phyloP scores from a whole-genome alignment of 768 basidiomycete species.

The Suillus plorans region DNA sequence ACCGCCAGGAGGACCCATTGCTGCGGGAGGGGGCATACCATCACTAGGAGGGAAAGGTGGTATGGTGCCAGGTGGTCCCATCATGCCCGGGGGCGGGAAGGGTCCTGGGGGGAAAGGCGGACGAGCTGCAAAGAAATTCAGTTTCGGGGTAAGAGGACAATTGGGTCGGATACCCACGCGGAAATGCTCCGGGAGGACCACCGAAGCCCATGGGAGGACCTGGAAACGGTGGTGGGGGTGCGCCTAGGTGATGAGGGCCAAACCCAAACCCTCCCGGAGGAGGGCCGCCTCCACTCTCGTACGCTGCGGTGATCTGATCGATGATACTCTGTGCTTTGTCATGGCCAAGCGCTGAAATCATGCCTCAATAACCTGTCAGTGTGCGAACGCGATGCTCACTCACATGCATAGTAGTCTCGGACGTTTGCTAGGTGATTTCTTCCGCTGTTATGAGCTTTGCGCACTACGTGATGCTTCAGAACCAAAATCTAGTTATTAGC shows the following conservation, averaged over 20 bases:
- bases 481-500: conserved; percentile 1
- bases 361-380: conserved; percentile 10
- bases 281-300: conserved; percentile 83
- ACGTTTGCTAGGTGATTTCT: conserved; percentile 97
- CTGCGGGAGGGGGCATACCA: background rate
- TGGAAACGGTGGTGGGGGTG: conserved; percentile 50
- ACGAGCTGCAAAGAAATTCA: conserved; percentile 41
- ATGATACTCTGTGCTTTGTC: conserved; percentile 98
- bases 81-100: conserved; percentile 46
- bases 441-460: conserved; percentile 98
- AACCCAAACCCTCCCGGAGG: conserved; percentile 88
- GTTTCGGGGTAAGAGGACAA: conserved; percentile 7
- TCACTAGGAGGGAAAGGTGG: conserved; percentile 74
- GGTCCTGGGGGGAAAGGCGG: conserved; percentile 70
- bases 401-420: conserved; percentile 95
- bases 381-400: conserved; percentile 21
- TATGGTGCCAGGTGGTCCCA: conserved; percentile 56
- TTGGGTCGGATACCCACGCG: conserved; percentile 13
- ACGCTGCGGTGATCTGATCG: conserved; percentile 94
- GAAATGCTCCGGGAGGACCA: conserved; percentile 38
- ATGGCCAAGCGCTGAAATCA: conserved; percentile 70
- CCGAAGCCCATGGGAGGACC: conserved; percentile 57
- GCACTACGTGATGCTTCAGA: conserved; percentile 51
- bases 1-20: conserved; percentile 45
- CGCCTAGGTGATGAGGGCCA: conserved; percentile 75